A percentile compares a stretch with the other conserved stretches of the same genome.
Evolutionary conservation across 2,329 filamentous ascomycete genomes (phyloP).

Genomic region (Calonectria hongkongensis): DNA sequence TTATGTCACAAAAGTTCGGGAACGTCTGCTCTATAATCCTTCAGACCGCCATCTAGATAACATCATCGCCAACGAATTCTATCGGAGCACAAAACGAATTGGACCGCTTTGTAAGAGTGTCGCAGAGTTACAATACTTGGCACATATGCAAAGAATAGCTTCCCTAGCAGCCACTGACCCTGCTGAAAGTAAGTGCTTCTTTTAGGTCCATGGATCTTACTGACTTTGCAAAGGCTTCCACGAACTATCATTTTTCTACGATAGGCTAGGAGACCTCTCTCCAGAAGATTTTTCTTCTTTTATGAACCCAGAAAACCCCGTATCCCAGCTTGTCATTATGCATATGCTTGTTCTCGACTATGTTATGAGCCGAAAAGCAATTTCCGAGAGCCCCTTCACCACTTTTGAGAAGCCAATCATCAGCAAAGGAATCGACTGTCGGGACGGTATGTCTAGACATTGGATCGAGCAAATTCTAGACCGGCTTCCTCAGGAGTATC

Average conservation of each 20-base stretch:
- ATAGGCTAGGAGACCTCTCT: conserved; percentile 52
- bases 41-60: conserved; percentile 43
- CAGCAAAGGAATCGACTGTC: conserved; percentile 45
- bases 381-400: conserved; percentile 35
- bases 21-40: conserved; percentile 43
- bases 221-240: conserved; percentile 50
- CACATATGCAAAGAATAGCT: conserved; percentile 56
- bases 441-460: conserved; percentile 57
- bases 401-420: not conserved
- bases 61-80: conserved; percentile 53
- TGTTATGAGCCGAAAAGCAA: conserved; percentile 53
- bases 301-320: conserved; percentile 55
- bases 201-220: not conserved
- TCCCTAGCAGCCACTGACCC: conserved; percentile 52
- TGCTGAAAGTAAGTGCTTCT: conserved; percentile 53
- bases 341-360: conserved; percentile 61
- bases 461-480: conserved; percentile 63
- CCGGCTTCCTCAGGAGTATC: conserved; percentile 57
- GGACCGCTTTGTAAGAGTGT: conserved; percentile 57
- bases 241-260: conserved; percentile 56
- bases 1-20: conserved; percentile 55
- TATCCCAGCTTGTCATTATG: conserved; percentile 60
- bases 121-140: conserved; percentile 57
- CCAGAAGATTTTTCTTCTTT: conserved; percentile 59
- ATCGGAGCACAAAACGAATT: conserved; percentile 54